A percentile compares a stretch with the other conserved stretches of the same genome.
Conservation (phyloP, 768 basidiomycete genomes). For the Lyophyllum semitale region DNA sequence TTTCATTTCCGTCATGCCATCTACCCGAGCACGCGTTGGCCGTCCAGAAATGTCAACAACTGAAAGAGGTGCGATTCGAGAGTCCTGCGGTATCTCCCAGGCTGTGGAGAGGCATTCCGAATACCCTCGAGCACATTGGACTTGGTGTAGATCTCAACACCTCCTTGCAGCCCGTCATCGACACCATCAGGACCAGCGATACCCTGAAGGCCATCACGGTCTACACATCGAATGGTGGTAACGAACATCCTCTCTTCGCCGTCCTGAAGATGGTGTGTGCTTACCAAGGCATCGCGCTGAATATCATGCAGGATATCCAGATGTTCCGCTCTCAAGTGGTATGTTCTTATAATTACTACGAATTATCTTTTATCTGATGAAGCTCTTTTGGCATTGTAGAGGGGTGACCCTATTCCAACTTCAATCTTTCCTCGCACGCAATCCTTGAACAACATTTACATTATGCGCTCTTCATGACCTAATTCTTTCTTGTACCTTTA, state of each 20-base stretch:
- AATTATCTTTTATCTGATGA: not conserved
- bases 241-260: slow-evolving; percentile 49
- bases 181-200: slow-evolving; percentile 48
- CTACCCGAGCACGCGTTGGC: slow-evolving; percentile 47
- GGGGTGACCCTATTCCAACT: slow-evolving; percentile 17
- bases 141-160: slow-evolving; percentile 62
- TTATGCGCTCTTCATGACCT: slow-evolving; percentile 15
- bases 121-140: slow-evolving; percentile 55
- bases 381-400: slow-evolving; percentile 6
- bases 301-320: slow-evolving; percentile 50
- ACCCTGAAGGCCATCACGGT: slow-evolving; percentile 52
- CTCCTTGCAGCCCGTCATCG: slow-evolving; percentile 53
- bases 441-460: slow-evolving; percentile 18
- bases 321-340: slow-evolving; percentile 55
- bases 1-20: slow-evolving; percentile 58
- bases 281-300: slow-evolving; percentile 56
- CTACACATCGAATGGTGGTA: slow-evolving; percentile 54
- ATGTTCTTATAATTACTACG: slow-evolving; percentile 27
- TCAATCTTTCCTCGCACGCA: slow-evolving; percentile 17
- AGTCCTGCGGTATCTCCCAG: slow-evolving; percentile 45
- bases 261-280: slow-evolving; percentile 67
- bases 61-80: slow-evolving; percentile 61
- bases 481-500: slow-evolving; percentile 10
- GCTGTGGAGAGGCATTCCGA: slow-evolving; percentile 51
- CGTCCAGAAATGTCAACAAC: slow-evolving; percentile 47